Base-by-base conservation (phyloP, 164 flowering plant species). In the Houttuynia cordata region DNA sequence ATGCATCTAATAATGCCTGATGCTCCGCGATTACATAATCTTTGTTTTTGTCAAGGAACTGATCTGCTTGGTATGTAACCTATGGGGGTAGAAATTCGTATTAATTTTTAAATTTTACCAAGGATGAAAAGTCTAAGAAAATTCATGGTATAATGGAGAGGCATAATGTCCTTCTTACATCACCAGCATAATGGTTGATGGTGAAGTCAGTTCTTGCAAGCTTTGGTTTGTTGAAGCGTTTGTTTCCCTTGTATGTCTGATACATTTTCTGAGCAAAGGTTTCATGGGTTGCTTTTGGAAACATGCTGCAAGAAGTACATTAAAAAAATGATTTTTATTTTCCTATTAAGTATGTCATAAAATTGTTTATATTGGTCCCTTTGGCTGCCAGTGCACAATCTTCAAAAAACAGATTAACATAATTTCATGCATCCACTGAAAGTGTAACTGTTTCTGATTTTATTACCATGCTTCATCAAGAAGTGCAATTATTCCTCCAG, bases 391-490 rank as follows among this genome's bases (percentile, higher is more conserved):
- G 37, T 30, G 37, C 37, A 30, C 37, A 2, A 30, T 30, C 37
- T 30, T 30, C 37, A 30, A 30, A 30, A 6, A 30, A 6, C 37
- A 30, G 37, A 30, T 30, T 30, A 30, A 30, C 2, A 30, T 30
- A 30, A 30, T 30, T 30, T 30, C 6, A 30, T 30, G 37, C 37
- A 2, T 30, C 37, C 37, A 2, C 37, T 30, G 37, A 30, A 30
- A 30, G 37, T 30, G 37, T 6, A 30, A 45, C 4, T 12, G 13
- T 45, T 20, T 8, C 3, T 20, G 10, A 18, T 20, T 15, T 42
- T n/a, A 78, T 10, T 79, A 87, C 95, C 95, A 87, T 67, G 91
- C 91, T 78, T 87, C 95, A 75, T 87, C 94, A 61, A 87, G 86
- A 62, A 87, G 88, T 57, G 94, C 90, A 63, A 87, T 85, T 61